Conservation (phyloP, 768 basidiomycete genomes). For the Leccinum obscurum region DNA sequence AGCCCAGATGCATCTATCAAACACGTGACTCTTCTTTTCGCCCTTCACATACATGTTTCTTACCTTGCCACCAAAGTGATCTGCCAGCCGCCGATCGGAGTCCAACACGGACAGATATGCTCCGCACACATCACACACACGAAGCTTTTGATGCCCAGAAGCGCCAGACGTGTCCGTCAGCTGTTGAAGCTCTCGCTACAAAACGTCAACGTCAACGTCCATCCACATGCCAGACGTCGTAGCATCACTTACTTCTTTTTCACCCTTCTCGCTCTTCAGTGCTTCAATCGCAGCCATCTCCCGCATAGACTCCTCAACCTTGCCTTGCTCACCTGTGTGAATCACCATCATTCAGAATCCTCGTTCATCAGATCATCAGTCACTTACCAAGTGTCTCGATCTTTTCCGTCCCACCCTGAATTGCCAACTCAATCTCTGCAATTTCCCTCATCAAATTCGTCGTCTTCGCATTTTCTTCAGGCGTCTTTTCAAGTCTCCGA, state of each 20-base stretch:
- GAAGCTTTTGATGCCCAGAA: slow-evolving; percentile 98
- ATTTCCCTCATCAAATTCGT: slow-evolving; percentile 99
- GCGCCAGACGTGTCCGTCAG: slow-evolving; percentile 98
- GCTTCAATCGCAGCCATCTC: slow-evolving; percentile 98
- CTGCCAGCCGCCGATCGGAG: slow-evolving; percentile 96
- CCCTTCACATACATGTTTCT: slow-evolving; percentile 48
- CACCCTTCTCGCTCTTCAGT: slow-evolving; percentile 90
- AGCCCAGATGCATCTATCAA: slow-evolving; percentile 94
- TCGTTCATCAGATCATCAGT: neutral
- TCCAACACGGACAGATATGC: slow-evolving; percentile 98
- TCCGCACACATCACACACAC: slow-evolving; percentile 99
- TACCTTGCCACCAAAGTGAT: slow-evolving; percentile 99
- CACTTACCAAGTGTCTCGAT: slow-evolving; percentile 85
- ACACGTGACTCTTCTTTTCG: slow-evolving; percentile 31
- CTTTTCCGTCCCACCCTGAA: slow-evolving; percentile 98
- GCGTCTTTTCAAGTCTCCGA: slow-evolving; percentile 95
- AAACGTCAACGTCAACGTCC: slow-evolving; percentile 9
- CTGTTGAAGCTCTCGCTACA: slow-evolving; percentile 88
- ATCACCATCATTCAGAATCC: slow-evolving; percentile 3
- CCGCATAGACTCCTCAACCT: slow-evolving; percentile 98
- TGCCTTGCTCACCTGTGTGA: slow-evolving; percentile 87
- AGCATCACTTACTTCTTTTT: slow-evolving; percentile 74
- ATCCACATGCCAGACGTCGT: slow-evolving; percentile 5
- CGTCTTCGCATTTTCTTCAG: slow-evolving; percentile 99
- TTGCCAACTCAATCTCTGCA: slow-evolving; percentile 97